Conservation (phyloP, 768 basidiomycete genomes). For the Boletus rubescentipes region DNA sequence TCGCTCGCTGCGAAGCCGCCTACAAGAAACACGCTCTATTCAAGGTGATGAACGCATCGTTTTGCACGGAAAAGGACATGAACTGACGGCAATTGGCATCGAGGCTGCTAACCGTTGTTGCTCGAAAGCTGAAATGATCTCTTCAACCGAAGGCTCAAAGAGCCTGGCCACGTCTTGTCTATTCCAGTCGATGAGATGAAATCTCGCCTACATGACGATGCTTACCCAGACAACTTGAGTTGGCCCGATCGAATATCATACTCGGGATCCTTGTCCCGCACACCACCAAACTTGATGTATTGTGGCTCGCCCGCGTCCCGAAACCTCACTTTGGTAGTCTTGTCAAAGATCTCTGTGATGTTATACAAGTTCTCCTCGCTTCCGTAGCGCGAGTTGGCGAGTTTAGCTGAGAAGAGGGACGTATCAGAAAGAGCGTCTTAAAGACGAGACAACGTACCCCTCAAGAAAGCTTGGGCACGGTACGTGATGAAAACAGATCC, state of each 20-base stretch:
- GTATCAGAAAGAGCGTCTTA: not conserved
- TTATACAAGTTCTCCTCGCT: slow-evolving; percentile 28
- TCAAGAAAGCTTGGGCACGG: slow-evolving; percentile 32
- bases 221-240: slow-evolving; percentile 37
- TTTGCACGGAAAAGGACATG: not conserved
- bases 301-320: slow-evolving; percentile 34
- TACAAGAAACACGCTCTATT: slow-evolving; percentile 11
- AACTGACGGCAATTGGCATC: slow-evolving; percentile 8
- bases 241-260: slow-evolving; percentile 37
- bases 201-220: slow-evolving; percentile 22
- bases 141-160: slow-evolving; percentile 13
- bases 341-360: slow-evolving; percentile 36
- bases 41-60: not conserved
- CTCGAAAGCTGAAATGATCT: slow-evolving; percentile 15
- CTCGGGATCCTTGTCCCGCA: slow-evolving; percentile 34
- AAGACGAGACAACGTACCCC: slow-evolving; percentile 21
- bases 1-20: slow-evolving; percentile 17
- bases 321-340: slow-evolving; percentile 39
- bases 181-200: slow-evolving; percentile 34
- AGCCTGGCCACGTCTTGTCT: slow-evolving; percentile 12
- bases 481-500: slow-evolving; percentile 38
- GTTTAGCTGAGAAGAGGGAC: slow-evolving; percentile 18
- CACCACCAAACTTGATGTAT: slow-evolving; percentile 40
- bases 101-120: slow-evolving; percentile 11
- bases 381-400: slow-evolving; percentile 30